Base-by-base conservation (phyloP, 2,329 filamentous ascomycete species). In the Diaporthe helianthi region DNA sequence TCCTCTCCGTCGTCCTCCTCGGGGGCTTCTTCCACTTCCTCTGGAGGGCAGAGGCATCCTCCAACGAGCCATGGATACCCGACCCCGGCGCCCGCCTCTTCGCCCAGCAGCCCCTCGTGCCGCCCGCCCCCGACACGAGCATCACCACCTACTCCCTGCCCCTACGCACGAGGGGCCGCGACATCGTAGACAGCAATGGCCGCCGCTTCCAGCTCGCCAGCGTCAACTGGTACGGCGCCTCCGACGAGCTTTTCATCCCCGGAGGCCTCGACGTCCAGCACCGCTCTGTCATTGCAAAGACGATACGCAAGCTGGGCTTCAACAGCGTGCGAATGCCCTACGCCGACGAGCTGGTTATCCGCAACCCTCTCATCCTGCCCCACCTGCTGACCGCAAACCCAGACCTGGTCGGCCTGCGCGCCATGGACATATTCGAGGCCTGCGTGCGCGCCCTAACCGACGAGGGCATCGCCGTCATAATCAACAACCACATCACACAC, bases 181-280 rank as follows among this genome's bases (percentile, higher is more conserved):
- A 90, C 72, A 83, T 92, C 33, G 83, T 91, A 65, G 89, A 92
- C 78, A 79, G 82, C 10, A 75, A 80, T 1, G 86, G 85, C 47
- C 81, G 83, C 36, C 84, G 88, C 36, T 87, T 89, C 78, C 90
- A 89, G 79, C 82, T 92, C 9, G 80, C 86, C 22, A 89, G 87
- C 24, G 82, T 91, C 75, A 92, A 92, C 79, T 92, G 90, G 90
- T 92, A 92, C 76, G 90, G 90, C 41, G 89, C 86, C 3, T 90
- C 88, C 75, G 90, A 92, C 74, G 85, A 90, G 79, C 82, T 87
- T 67, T 91, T 89, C 74, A 84, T 92, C 13, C 84, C 87, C 0
- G 87, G 88, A 44, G 90, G 89, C 0, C 81, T 92, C 47, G 88
- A 92, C 72, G 79, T 89, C 26, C 84, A 85, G 74, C 88, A 92